These are phyloP conservation scores for Scopulariopsis brevicaulis DNA, from an alignment of 2,329 filamentous ascomycete species.

Conservation along the genomic window DNA sequence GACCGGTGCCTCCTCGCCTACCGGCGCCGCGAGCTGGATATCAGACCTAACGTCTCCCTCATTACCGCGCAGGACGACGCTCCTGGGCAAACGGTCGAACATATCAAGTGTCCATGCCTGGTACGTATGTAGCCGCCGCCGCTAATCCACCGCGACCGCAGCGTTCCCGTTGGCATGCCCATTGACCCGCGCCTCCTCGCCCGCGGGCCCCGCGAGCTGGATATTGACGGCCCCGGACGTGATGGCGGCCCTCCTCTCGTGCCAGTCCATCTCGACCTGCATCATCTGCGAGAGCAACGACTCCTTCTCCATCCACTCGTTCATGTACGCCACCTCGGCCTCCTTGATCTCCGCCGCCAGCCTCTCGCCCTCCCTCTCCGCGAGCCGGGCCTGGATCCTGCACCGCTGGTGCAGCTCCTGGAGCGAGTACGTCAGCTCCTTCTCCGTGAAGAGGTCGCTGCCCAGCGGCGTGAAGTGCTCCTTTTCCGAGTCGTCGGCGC, in stretches of 20 bases:
- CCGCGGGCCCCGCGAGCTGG: constrained; percentile 22
- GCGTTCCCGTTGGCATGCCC: background rate
- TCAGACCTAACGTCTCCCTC: background rate
- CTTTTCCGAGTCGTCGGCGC: constrained; percentile 35
- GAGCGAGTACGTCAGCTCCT: constrained; percentile 50
- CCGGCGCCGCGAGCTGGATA: constrained; percentile 20
- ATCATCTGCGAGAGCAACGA: constrained; percentile 64
- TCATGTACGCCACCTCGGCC: constrained; percentile 54
- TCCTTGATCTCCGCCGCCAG: constrained; percentile 54
- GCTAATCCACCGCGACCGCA: background rate
- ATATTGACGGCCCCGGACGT: constrained; percentile 35
- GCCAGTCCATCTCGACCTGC: constrained; percentile 50
- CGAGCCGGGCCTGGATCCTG: constrained; percentile 62
- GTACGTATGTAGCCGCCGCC: background rate
- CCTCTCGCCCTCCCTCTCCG: constrained; percentile 51
- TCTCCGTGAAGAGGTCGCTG: constrained; percentile 49
- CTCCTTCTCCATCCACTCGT: constrained; percentile 74
- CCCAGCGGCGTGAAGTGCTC: constrained; percentile 41
- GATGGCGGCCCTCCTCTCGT: constrained; percentile 43
- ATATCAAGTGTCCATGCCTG: too few species aligned
- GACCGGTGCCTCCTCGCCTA: constrained; percentile 16
- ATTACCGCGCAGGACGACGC: background rate
- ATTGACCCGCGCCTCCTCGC: constrained; percentile 14
- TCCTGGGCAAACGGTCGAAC: background rate
- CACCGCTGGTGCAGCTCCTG: constrained; percentile 56